These are phyloP conservation scores for Brassica hybrid DNA, from an alignment of 441 rosid genomes.

Conservation along the genomic window DNA sequence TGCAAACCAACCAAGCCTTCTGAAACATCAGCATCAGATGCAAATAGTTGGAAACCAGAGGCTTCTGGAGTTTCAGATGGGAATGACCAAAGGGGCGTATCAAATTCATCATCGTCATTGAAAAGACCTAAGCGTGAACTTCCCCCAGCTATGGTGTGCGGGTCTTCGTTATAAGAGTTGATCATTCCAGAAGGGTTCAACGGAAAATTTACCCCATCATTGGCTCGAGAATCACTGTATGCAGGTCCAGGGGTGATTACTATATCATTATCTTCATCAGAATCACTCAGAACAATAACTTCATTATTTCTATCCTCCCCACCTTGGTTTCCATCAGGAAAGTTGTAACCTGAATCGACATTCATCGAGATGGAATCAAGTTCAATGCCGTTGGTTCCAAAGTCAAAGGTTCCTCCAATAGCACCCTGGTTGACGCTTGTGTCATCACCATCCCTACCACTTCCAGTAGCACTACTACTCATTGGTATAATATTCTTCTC, in stretches of 20 bases:
- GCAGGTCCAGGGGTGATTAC: conserved; percentile 58
- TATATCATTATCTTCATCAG: conserved; percentile 88
- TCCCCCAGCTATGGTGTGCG: conserved; percentile 58
- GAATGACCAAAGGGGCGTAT: conserved; percentile 69
- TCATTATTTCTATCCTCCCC: conserved; percentile 66
- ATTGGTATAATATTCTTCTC: conserved; percentile 72
- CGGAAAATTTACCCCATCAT: conserved; percentile 65
- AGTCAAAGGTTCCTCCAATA: conserved; percentile 70
- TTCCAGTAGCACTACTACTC: conserved; percentile 95
- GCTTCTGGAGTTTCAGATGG: conserved; percentile 71
- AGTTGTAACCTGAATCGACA: conserved; percentile 62
- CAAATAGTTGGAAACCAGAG: conserved; percentile 82
- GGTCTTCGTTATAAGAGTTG: conserved; percentile 67
- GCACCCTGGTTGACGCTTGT: conserved; percentile 94
- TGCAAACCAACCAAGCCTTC: conserved; percentile 69
- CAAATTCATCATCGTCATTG: conserved; percentile 72
- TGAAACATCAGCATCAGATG: conserved; percentile 61
- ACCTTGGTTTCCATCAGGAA: conserved; percentile 55
- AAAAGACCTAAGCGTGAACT: conserved; percentile 73
- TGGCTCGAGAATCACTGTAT: conserved; percentile 57
- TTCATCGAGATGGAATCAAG: conserved; percentile 80
- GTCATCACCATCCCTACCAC: conserved; percentile 97
- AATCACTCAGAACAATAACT: conserved; percentile 89
- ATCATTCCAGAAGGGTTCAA: conserved; percentile 60
- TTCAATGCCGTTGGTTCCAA: conserved; percentile 67